Evolutionary conservation across 805 yeast genomes (phyloP).

Genomic region (Barnettozyma populi): DNA sequence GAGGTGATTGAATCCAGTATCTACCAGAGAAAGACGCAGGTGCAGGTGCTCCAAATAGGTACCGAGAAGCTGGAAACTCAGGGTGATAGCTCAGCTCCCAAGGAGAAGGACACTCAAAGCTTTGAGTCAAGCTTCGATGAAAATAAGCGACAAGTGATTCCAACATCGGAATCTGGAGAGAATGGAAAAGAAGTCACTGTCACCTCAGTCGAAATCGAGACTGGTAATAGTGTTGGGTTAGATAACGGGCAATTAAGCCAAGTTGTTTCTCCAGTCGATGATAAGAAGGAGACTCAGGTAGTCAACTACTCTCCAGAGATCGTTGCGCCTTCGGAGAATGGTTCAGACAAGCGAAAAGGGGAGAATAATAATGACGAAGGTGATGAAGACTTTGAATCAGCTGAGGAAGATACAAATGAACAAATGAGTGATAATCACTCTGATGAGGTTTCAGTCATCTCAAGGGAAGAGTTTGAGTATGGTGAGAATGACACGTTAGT

Average conservation of each 20-base stretch:
- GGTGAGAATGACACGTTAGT: slow-evolving; percentile 1
- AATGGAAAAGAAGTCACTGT: not conserved
- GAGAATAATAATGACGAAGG: not conserved
- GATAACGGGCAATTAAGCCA: not conserved
- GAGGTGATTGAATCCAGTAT: not conserved
- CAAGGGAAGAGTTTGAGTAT: not conserved
- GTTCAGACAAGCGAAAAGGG: not conserved
- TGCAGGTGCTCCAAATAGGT: not conserved
- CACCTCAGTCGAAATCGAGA: not conserved
- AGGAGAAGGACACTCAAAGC: not conserved
- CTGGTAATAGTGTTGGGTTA: not conserved
- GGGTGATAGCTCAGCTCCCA: not conserved
- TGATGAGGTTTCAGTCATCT: not conserved
- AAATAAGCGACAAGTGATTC: not conserved
- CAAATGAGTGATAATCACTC: not conserved
- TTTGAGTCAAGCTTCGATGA: not conserved
- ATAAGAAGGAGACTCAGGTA: not conserved
- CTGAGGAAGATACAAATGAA: not conserved
- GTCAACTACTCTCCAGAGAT: not conserved
- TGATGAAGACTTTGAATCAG: not conserved
- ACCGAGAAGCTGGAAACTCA: not conserved
- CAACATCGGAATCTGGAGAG: not conserved
- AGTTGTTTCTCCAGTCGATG: not conserved
- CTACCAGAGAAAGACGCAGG: not conserved
- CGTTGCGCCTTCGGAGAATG: not conserved